Evolutionary conservation across 345 rosid genomes (phyloP), one percentile per base, ranked within the genome.

Genomic region (Combretum micranthum): DNA sequence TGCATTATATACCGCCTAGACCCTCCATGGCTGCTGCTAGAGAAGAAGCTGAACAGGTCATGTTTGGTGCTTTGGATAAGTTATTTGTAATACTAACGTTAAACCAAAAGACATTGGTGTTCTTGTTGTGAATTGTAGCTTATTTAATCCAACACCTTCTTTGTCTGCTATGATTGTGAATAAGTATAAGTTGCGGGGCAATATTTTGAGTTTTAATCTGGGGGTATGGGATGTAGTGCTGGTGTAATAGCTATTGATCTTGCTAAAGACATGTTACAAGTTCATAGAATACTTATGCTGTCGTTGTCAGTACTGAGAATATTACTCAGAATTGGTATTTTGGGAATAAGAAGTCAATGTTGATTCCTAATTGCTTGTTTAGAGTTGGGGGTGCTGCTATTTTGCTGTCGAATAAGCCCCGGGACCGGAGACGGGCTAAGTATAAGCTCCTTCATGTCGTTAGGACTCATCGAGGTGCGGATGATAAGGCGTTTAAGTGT

Each of bases 221-320:
- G 95, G 95, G 97, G 95, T 0, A 86, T 89, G 95, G 97, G 97
- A 2, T 89, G 97, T 60, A 89, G 97, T 75, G 97, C 97, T 50
- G 92, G 97, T 25, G 88, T 87, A 45, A 88, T 91, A 57, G 67
- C 96, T 13, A 50, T 91, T 60, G 96, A 84, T 73, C 76, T 91
- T 13, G 93, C 95, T 3, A 88, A 83, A 54, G 96, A 88, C 45
- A 63, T 91, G 90, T 42, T 91, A 51, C 96, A 86, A 77, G 85
- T 84, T 69, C 96, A 86, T 66, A 77, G 98, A 91, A 86, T 57
- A 84, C 90, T 50, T 83, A 74, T 53, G 98, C 90, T 37, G 81
- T 91, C 58, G 98, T 88, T 53, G 90, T 86, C 13, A 91, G 98
- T 44, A 91, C 96, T 0, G 98, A 91, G 75, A 91, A 84, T 60